A percentile compares a stretch with the other conserved stretches of the same genome.
Evolutionary conservation across 1,284 basidiomycete genomes (phyloP).

Genomic region (Filobasidium uniguttulatum): DNA sequence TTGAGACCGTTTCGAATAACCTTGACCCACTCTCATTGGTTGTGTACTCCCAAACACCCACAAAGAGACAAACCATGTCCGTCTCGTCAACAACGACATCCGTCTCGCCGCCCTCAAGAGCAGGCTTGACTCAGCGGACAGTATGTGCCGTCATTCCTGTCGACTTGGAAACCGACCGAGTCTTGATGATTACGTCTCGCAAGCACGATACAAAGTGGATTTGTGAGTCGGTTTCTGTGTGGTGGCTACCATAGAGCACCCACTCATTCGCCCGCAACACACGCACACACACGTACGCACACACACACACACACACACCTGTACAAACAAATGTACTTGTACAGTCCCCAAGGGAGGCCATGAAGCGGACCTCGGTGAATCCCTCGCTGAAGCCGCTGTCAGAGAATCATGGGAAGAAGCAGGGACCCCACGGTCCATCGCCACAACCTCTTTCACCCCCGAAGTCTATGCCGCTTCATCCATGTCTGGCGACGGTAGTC

Average conservation of each 20-base stretch:
- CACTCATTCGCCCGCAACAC: too few relatives aligned
- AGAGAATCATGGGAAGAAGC: slow-evolving; percentile 34
- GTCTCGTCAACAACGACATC: not conserved
- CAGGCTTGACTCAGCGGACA: slow-evolving; percentile 7
- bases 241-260: too few relatives aligned
- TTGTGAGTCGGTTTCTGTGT: slow-evolving; percentile 19
- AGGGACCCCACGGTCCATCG: slow-evolving; percentile 10
- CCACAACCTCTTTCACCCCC: not conserved
- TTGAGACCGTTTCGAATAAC: too few relatives aligned
- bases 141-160: slow-evolving; percentile 31
- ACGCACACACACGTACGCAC: too few relatives aligned
- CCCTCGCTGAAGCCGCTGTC: slow-evolving; percentile 29
- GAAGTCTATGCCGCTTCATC: slow-evolving; percentile 7
- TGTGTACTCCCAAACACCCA: too few relatives aligned
- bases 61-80: not conserved
- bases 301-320: too few relatives aligned
- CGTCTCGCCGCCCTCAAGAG: slow-evolving; percentile 2
- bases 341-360: slow-evolving; percentile 35
- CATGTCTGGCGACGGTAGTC: slow-evolving; percentile 10
- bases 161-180: slow-evolving; percentile 18
- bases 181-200: slow-evolving; percentile 31
- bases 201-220: slow-evolving; percentile 32
- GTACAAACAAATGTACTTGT: not conserved
- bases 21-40: too few relatives aligned
- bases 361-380: slow-evolving; percentile 26